Evolutionary conservation across 306 rosid genomes (phyloP), one percentile per base, ranked within the genome.

Genomic region (Mimosa pudica): DNA sequence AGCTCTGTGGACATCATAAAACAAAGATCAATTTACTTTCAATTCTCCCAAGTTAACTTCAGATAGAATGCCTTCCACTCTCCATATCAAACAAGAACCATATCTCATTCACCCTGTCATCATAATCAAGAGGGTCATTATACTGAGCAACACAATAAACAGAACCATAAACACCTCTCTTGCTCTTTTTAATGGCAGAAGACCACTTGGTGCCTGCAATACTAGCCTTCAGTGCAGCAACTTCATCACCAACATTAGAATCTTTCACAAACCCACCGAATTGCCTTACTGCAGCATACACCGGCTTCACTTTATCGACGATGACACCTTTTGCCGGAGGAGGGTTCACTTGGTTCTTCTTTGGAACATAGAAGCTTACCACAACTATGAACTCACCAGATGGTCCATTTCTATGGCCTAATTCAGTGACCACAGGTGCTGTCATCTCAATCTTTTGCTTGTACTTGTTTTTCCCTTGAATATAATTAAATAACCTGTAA

Each of bases 371-470:
- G 86, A 94, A 92, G 84, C 97, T 92, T 14, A 92, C 96, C 2
- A 86, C 88, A 73, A 94, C 87, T 18, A 94, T 85, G 24, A 97
- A 94, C 44, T 89, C 82, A 20, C 96, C 89, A 0, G 89, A 83
- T 3, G 97, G 92, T 71, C 96, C 97, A 52, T 92, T 89, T 32
- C 92, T 90, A 0, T 92, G 94, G 30, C 72, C 76, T 10, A 89
- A 84, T 77, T 94, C 84, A n/a, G 82, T 69, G 46, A 94, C 75
- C 65, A 94, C 97, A 1, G 97, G 98, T 0, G 83, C 97, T 41
- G 94, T 94, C 98, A 94, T 94, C 86, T 94, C 96, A 55, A 94
- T 89, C n/a, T 84, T 84, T 55, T 89, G 77, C 61, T 76, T 82
- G 77, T 89, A 86, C 63, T 74, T 64, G 82, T 94, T 94, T 86